A percentile compares a stretch with the other conserved stretches of the same genome.
Evolutionary conservation across 345 rosid genomes (phyloP).

Genomic region (Hevea brasiliensis): DNA sequence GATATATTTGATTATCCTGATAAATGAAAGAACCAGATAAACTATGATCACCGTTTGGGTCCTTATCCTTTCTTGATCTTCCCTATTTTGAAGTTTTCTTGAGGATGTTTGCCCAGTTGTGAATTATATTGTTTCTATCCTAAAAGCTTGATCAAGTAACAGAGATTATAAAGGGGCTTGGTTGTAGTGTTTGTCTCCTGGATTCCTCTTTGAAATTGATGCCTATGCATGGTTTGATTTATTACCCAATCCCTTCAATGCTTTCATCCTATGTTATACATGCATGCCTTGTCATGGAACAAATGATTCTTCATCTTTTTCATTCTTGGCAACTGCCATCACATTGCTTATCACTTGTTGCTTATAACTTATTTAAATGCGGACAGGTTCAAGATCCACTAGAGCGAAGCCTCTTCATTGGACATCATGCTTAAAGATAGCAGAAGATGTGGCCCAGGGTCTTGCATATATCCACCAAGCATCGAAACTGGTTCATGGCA

Average conservation of each 20-base stretch:
- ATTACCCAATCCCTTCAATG: not conserved
- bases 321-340: not conserved
- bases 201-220: not conserved
- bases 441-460: slow-evolving; percentile 94
- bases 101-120: not conserved
- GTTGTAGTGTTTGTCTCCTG: not conserved
- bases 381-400: slow-evolving; percentile 75
- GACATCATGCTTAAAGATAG: slow-evolving; percentile 95
- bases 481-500: slow-evolving; percentile 77
- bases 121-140: not conserved
- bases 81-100: not conserved
- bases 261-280: not conserved
- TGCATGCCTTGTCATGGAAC: not conserved
- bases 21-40: not conserved
- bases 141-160: not conserved
- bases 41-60: not conserved
- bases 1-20: not conserved
- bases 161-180: not conserved
- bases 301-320: not conserved
- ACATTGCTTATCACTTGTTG: not conserved
- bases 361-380: slow-evolving; percentile 12
- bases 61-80: not conserved
- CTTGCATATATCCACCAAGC: slow-evolving; percentile 87
- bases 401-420: slow-evolving; percentile 92
- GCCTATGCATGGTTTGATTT: not conserved